Percentiles rank a stretch among this genome's conserved stretches.
Conservation (phyloP, 345 rosid species). For the Gossypium turneri region DNA sequence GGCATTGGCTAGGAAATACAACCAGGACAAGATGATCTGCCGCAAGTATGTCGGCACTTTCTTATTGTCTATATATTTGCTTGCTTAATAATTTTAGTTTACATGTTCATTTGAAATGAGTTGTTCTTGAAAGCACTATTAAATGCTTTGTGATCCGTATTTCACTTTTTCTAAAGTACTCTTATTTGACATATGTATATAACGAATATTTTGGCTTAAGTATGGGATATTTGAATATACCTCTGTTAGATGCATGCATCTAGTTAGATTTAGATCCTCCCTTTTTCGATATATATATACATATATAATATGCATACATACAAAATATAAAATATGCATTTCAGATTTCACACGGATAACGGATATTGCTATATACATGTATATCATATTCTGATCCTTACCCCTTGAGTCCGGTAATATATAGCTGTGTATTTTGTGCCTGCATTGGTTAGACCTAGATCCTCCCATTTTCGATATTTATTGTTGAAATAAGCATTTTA, state of each 20-base stretch:
- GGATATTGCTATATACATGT: too few species aligned
- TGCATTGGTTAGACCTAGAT: neutral
- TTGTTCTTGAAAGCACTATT: neutral
- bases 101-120: neutral
- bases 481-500: neutral
- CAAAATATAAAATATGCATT: too few species aligned
- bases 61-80: neutral
- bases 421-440: neutral
- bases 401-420: too few species aligned
- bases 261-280: neutral
- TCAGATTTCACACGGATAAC: too few species aligned
- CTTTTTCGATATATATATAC: neutral
- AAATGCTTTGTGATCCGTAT: neutral
- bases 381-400: too few species aligned
- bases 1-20: slow-evolving; percentile 64
- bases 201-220: too few species aligned
- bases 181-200: neutral
- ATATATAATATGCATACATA: too few species aligned
- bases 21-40: slow-evolving; percentile 59
- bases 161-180: neutral
- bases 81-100: neutral
- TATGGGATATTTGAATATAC: too few species aligned
- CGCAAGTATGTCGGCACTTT: slow-evolving; percentile 39
- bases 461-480: too few species aligned
- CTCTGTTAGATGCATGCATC: neutral